Percentiles rank a stretch among this genome's conserved stretches.
Evolutionary conservation across 768 basidiomycete genomes (phyloP).

Genomic region (Fistulinella prunicolor): DNA sequence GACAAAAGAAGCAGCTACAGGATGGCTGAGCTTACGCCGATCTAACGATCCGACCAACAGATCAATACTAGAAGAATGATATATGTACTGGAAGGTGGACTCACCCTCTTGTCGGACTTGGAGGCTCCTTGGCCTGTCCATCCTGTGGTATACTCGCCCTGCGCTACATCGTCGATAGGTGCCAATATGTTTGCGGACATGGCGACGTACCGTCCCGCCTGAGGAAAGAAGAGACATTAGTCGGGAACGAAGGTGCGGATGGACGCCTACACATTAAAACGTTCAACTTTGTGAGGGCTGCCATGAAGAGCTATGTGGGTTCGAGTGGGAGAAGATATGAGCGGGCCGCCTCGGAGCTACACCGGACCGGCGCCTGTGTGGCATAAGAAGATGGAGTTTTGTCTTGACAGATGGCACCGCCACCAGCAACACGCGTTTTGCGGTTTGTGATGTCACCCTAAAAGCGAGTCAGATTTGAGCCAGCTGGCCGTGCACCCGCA

Average conservation of each 20-base stretch:
- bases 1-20: neutral
- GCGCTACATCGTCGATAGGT: neutral
- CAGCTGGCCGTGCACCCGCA: constrained; percentile 9
- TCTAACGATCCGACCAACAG: constrained; percentile 37
- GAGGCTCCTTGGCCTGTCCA: constrained; percentile 92
- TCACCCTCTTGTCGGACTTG: constrained; percentile 90
- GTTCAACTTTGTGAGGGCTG: constrained; percentile 53
- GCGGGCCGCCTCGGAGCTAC: constrained; percentile 6
- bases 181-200: neutral
- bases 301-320: constrained; percentile 32
- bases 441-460: constrained; percentile 28
- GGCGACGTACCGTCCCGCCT: constrained; percentile 46
- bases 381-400: too few species aligned
- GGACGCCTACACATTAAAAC: constrained; percentile 70
- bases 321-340: neutral
- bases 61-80: neutral
- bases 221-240: constrained; percentile 10
- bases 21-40: constrained; percentile 51
- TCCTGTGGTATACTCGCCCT: constrained; percentile 93
- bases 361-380: too few species aligned
- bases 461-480: constrained; percentile 4
- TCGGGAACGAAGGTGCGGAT: neutral
- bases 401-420: constrained; percentile 20
- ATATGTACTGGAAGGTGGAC: constrained; percentile 4
- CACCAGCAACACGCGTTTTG: constrained; percentile 20